Percentiles rank a stretch among this genome's conserved stretches.
Evolutionary conservation across 1,284 basidiomycete species (phyloP).

Genomic region (Termitomyces sp.): DNA sequence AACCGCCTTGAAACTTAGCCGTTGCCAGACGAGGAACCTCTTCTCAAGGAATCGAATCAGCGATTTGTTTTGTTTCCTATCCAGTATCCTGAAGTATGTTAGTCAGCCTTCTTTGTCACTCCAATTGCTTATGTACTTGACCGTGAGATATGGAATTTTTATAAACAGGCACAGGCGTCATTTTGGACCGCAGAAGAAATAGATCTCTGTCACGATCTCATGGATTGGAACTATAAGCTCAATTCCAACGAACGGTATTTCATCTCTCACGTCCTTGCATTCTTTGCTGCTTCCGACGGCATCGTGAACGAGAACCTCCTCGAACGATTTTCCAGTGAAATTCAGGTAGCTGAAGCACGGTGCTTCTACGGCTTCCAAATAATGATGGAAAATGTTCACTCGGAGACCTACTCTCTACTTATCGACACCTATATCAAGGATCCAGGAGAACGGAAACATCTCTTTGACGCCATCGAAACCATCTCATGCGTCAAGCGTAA

Average conservation of each 20-base stretch:
- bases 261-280: slow-evolving; percentile 93
- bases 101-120: not conserved
- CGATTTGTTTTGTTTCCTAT: slow-evolving; percentile 95
- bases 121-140: not conserved
- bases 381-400: slow-evolving; percentile 99
- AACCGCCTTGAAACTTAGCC: not conserved
- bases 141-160: slow-evolving; percentile 90
- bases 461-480: slow-evolving; percentile 94
- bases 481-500: slow-evolving; percentile 91
- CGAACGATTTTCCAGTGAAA: slow-evolving; percentile 93
- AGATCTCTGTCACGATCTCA: slow-evolving; percentile 89
- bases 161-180: slow-evolving; percentile 89
- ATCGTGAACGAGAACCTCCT: slow-evolving; percentile 98
- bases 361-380: slow-evolving; percentile 99
- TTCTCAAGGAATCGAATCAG: slow-evolving; percentile 74
- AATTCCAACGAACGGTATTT: slow-evolving; percentile 95
- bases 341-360: slow-evolving; percentile 91
- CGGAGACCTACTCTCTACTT: slow-evolving; percentile 96
- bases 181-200: slow-evolving; percentile 99
- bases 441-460: slow-evolving; percentile 75
- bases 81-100: slow-evolving; percentile 79
- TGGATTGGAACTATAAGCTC: slow-evolving; percentile 91
- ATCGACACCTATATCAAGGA: slow-evolving; percentile 99
- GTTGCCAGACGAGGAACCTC: slow-evolving; percentile 66
- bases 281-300: slow-evolving; percentile 96